A percentile compares a stretch with the other conserved stretches of the same genome.
phyloP scores from a whole-genome alignment of 1,139 yeast genomes.

The Pichia sp. region DNA sequence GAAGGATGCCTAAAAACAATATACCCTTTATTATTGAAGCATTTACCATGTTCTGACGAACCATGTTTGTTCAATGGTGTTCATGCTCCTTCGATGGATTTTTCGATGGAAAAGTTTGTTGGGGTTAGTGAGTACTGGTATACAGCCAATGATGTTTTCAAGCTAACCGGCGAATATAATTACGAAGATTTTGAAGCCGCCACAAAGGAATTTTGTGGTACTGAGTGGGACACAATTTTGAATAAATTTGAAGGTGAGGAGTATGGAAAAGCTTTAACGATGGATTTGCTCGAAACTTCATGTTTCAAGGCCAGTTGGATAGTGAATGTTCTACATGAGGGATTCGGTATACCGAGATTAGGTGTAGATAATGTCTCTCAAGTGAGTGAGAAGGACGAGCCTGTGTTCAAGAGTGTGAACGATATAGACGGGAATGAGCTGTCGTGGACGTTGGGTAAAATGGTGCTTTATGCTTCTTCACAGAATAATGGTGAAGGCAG shows the following conservation, averaged over 20 bases:
- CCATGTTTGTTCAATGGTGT: conserved; percentile 81
- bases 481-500: conserved; percentile 22
- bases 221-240: conserved; percentile 54
- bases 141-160: conserved; percentile 75
- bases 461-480: conserved; percentile 49
- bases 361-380: conserved; percentile 42
- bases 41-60: conserved; percentile 65
- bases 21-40: conserved; percentile 65
- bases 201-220: conserved; percentile 61
- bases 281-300: conserved; percentile 51
- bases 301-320: conserved; percentile 87
- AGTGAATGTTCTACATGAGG: conserved; percentile 69
- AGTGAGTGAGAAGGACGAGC: conserved; percentile 29
- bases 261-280: conserved; percentile 45
- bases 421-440: conserved; percentile 63
- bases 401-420: conserved; percentile 55
- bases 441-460: conserved; percentile 85
- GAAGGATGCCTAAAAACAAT: conserved; percentile 62
- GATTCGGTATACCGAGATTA: conserved; percentile 66
- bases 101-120: conserved; percentile 64
- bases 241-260: conserved; percentile 48
- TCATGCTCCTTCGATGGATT: conserved; percentile 71
- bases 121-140: conserved; percentile 86
- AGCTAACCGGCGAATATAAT: conserved; percentile 72
- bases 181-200: conserved; percentile 54